phyloP scores from a whole-genome alignment of 441 rosid genomes.

The Sinapis alba region DNA sequence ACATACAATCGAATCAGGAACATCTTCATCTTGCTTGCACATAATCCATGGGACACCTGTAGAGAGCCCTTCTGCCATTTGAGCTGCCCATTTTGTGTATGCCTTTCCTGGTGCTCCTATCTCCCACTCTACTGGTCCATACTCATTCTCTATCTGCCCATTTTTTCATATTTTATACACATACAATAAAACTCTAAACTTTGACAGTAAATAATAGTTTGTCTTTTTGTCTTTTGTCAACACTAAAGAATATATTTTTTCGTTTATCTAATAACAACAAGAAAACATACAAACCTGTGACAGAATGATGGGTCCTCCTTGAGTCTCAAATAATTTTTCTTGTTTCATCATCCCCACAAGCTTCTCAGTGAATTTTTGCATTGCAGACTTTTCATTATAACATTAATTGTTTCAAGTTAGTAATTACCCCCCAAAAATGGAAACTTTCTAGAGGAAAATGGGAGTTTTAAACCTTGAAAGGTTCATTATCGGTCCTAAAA shows the following conservation, averaged over 20 bases:
- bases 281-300: conserved; percentile 53
- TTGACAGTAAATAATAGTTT: background rate
- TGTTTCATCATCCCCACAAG: conserved; percentile 72
- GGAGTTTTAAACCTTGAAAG: conserved; percentile 55
- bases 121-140: conserved; percentile 62
- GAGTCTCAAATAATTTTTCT: conserved; percentile 57
- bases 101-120: conserved; percentile 64
- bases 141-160: conserved; percentile 70
- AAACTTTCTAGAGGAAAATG: background rate
- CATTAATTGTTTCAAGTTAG: background rate
- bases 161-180: background rate
- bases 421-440: background rate
- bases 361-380: conserved; percentile 71
- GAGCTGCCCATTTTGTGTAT: conserved; percentile 62
- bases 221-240: background rate
- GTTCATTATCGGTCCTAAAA: conserved; percentile 65
- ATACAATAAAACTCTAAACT: background rate
- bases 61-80: conserved; percentile 61
- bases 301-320: conserved; percentile 76
- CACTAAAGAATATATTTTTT: background rate
- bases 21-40: conserved; percentile 77
- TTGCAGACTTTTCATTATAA: conserved; percentile 48
- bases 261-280: background rate
- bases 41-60: conserved; percentile 82
- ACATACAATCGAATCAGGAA: conserved; percentile 62